Conservation (phyloP, 441 rosid genomes). For the Hura crepitans region DNA sequence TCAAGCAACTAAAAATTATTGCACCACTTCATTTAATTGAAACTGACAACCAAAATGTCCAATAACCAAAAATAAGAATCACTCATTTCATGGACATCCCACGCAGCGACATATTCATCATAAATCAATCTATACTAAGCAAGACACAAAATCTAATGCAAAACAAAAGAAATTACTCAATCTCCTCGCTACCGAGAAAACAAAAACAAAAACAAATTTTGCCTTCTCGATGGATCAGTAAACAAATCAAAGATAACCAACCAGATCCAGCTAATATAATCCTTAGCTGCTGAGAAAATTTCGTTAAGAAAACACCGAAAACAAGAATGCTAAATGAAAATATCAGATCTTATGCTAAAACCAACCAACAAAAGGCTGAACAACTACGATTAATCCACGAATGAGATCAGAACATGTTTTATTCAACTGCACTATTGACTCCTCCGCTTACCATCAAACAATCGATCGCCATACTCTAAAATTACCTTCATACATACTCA, state of each 20-base stretch:
- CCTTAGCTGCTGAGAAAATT: background rate
- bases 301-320: background rate
- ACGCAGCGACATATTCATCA: background rate
- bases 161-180: too few relatives aligned
- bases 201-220: background rate
- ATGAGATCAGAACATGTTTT: background rate
- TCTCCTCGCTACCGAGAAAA: background rate
- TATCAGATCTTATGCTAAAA: background rate
- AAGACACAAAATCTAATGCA: background rate
- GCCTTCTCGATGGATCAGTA: background rate
- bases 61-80: background rate
- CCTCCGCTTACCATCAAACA: too few relatives aligned
- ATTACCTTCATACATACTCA: too few relatives aligned
- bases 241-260: background rate
- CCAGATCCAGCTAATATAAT: background rate
- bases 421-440: background rate
- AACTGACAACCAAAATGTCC: background rate
- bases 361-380: background rate
- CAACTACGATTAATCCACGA: background rate
- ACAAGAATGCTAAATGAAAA: too few relatives aligned
- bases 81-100: background rate
- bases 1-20: background rate
- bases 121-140: background rate
- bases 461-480: too few relatives aligned
- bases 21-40: background rate